These are phyloP conservation scores for Phialophora macrospora DNA, from an alignment of 2,329 filamentous ascomycete genomes.

Conservation along the genomic window DNA sequence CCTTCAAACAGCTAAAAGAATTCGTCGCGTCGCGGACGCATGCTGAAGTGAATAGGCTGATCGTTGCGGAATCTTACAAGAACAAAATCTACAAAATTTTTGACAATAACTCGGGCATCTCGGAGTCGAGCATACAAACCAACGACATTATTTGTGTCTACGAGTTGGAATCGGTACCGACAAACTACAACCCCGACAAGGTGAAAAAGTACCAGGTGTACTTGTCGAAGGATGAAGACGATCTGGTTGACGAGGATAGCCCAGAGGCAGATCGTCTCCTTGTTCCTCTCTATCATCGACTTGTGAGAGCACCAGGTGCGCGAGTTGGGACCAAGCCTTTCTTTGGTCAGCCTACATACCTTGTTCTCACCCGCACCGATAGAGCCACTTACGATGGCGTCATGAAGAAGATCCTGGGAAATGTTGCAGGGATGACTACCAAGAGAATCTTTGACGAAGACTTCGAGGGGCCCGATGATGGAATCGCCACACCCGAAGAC, in stretches of 20 bases:
- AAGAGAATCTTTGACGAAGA: constrained; percentile 63
- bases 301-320: constrained; percentile 39
- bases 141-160: constrained; percentile 71
- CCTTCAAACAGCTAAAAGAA: constrained; percentile 58
- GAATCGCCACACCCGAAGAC: constrained; percentile 55
- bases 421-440: constrained; percentile 76
- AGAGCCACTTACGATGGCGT: constrained; percentile 71
- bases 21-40: constrained; percentile 60
- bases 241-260: constrained; percentile 49
- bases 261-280: constrained; percentile 53
- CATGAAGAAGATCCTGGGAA: constrained; percentile 77
- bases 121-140: constrained; percentile 69
- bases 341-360: constrained; percentile 61
- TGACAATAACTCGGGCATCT: constrained; percentile 69
- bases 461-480: constrained; percentile 55
- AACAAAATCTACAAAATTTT: constrained; percentile 86
- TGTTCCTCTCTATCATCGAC: constrained; percentile 55
- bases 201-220: constrained; percentile 55
- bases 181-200: constrained; percentile 69
- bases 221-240: constrained; percentile 45
- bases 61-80: constrained; percentile 81
- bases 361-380: constrained; percentile 76
- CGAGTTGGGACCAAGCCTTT: constrained; percentile 41
- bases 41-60: constrained; percentile 63
- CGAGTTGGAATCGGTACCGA: constrained; percentile 78